Base-by-base conservation (phyloP, 257 asterid species). In the Misopates orontium region DNA sequence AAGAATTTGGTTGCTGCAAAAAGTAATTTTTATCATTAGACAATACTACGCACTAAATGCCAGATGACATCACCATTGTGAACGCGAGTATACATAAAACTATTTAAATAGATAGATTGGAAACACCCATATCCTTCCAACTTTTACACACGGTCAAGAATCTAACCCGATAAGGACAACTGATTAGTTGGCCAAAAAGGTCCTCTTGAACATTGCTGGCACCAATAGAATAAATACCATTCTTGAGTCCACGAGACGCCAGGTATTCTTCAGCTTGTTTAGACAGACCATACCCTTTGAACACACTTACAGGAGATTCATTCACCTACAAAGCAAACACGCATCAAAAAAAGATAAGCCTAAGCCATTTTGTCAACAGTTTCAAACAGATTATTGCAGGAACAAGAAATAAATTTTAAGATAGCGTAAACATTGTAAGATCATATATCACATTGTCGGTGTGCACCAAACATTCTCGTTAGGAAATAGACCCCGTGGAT, bases 101-200 rank as follows among this genome's bases (percentile, higher is more conserved):
- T 42, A 42, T 42, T 6, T 28, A 2, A 18, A 57, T 39, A n/a
- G 49, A 58, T 31, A 32, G 41, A 32, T 22, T 11, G 40, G 9
- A 36, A 39, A 45, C 36, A 63, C 17, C 36, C 20, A 64, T 53
- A 54, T 18, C 55, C 14, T 52, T 52, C 15, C n/a, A 24, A 62
- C 31, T 31, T 40, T 41, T 21, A 56, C 19, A 24, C 16, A 15
- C 64, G 64, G 47, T 44, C 23, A 58, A 64, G 53, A 54, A 78
- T 70, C 90, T 75, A 70, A 93, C 99, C 86, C 95, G 88, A 71
- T 83, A 86, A 36, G 96, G 96, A 69, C 99, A 94, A 64, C 84
- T 71, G 44, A 78, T 61, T 51, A 90, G 84, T 64, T 74, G 84
- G 70, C 99, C 99, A 71, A 94, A 94, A 50, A 90, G 95, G 77